These are phyloP conservation scores for Magnusiomyces paraingens DNA, from an alignment of 1,139 yeast species.

Conservation along the genomic window DNA sequence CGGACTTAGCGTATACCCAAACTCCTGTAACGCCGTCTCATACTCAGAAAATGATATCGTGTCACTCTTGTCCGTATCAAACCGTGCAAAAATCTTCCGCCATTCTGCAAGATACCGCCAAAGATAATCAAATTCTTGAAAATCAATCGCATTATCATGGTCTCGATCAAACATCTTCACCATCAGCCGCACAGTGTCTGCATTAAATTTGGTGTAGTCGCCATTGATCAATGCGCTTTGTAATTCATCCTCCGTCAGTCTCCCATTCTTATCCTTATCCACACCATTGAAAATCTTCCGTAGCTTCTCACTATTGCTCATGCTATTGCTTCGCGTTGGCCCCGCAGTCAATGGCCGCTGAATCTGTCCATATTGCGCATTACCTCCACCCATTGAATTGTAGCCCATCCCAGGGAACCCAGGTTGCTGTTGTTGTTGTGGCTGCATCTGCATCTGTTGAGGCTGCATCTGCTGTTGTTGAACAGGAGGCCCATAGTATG, in stretches of 20 bases:
- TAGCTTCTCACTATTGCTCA: constrained; percentile 19
- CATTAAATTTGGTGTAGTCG: constrained; percentile 57
- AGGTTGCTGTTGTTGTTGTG: not conserved
- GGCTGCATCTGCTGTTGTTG: constrained; percentile 4
- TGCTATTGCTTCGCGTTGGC: not conserved
- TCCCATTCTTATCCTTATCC: constrained; percentile 40
- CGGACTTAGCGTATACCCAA: constrained; percentile 61
- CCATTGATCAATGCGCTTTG: constrained; percentile 55
- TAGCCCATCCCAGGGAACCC: not conserved
- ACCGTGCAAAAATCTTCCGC: constrained; percentile 58
- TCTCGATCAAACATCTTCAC: constrained; percentile 56
- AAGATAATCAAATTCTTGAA: constrained; percentile 61
- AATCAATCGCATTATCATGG: constrained; percentile 45
- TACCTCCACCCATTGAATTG: not conserved
- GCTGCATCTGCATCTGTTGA: not conserved
- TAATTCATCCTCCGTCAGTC: constrained; percentile 52
- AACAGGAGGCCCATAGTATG: not conserved
- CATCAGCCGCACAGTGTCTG: constrained; percentile 59
- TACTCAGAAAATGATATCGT: constrained; percentile 64
- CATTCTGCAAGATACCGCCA: constrained; percentile 73
- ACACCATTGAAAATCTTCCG: constrained; percentile 27
- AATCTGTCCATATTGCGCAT: not conserved
- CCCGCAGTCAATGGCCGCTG: not conserved
- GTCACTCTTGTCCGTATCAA: constrained; percentile 55
- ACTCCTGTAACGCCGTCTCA: constrained; percentile 58